Evolutionary conservation across 116 monocot species (phyloP), one percentile per base, ranked within the genome.

Genomic region (Iris pallida): DNA sequence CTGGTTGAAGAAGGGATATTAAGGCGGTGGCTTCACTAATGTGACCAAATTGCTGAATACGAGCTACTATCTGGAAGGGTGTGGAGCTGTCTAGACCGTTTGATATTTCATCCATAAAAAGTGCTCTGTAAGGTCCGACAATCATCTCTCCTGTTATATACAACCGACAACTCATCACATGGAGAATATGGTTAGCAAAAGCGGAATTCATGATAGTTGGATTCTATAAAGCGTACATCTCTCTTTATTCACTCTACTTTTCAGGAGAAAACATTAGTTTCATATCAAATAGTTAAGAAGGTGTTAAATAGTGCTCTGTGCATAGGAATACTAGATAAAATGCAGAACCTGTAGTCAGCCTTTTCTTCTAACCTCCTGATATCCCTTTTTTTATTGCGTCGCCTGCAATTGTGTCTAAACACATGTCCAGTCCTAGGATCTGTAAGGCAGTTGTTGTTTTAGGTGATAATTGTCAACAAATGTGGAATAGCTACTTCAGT

Each of bases 71-170:
- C 65, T 74, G 67, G 60, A 67, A 67, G 8, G 74, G 59, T 42
- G 74, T 74, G 13, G 74, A 74, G 46, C 74, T 74, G 42, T 74
- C 74, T 43, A 74, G 12, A 4, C 74, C 74, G 43, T 58, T 74
- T 42, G 69, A 69, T 76, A 69, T 76, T 68, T 75, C 73, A 48
- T 73, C 73, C 73, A 73, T 73, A 45, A 65, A 57, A 47, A 73
- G 56, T 20, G 53, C 74, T 67, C 53, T 51, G 10, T 13, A 40
- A 49, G 74, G 74, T 47, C 74, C 74, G 42, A 74, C 51, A 42
- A 74, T 57, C 57, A 73, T 73, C 20, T 73, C 73, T 8, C 73
- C 65, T 73, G 53, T 45, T 6, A 13, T 58, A 4, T 55, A 42
- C 12, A 41, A 30, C 30, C 30, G 30, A 30, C 30, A 30, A 30